Conservation (phyloP, 352 stramenopile genomes). For the Albugo candida region DNA sequence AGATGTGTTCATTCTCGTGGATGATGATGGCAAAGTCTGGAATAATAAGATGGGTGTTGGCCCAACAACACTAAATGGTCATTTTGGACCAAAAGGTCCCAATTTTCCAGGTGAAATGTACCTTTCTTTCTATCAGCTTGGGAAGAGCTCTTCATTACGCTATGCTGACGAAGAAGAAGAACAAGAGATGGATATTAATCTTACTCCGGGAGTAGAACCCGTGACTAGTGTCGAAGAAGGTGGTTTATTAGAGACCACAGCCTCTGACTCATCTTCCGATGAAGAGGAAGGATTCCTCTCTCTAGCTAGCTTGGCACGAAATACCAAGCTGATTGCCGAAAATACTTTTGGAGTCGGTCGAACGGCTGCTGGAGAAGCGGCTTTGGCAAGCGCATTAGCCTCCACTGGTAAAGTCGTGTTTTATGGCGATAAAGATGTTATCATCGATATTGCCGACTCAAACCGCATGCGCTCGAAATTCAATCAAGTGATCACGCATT, state of each 20-base stretch:
- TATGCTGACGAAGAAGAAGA: constrained; percentile 11
- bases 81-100: constrained; percentile 46
- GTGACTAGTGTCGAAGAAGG: constrained; percentile 19
- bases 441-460: constrained; percentile 65
- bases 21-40: constrained; percentile 41
- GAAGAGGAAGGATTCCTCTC: constrained; percentile 26
- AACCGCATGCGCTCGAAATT: constrained; percentile 69
- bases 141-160: no score
- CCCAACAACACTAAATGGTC: constrained; percentile 55
- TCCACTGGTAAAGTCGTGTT: constrained; percentile 55
- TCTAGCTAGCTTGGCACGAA: constrained; percentile 32
- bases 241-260: no score
- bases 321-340: constrained; percentile 42
- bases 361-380: constrained; percentile 21
- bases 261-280: constrained; percentile 15
- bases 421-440: constrained; percentile 53
- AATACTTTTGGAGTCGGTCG: constrained; percentile 45
- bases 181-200: constrained; percentile 5
- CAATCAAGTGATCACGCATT: constrained; percentile 66
- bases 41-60: constrained; percentile 76
- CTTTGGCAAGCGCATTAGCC: constrained; percentile 17
- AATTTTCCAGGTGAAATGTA: constrained; percentile 66
- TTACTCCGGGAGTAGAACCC: neutral
- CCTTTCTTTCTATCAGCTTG: constrained; percentile 48
- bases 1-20: constrained; percentile 62